Evolutionary conservation across 495 filamentous ascomycete genomes (phyloP), one percentile per base, ranked within the genome.

Genomic region (Aspergillus sclerotiicarbonarius): DNA sequence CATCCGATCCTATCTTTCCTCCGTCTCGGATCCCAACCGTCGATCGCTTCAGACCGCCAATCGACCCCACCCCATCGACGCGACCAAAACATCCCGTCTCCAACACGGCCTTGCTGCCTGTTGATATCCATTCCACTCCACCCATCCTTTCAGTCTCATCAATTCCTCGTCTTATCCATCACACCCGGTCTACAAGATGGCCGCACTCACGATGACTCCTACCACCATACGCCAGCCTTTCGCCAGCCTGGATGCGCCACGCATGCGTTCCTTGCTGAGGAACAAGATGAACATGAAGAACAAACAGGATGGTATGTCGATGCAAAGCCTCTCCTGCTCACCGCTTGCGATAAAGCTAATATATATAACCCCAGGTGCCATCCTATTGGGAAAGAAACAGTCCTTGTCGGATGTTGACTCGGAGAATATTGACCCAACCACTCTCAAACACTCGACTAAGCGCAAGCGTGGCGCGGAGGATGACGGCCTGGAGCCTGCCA

Each of bases 371-470:
- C 41, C 49, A 73, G 71, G 67, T 53, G 54, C 63, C 50, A 52
- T 66, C 21, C 25, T 73, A 13, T 62, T 64, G 19, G 56, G 59
- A 57, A 73, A 74, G 54, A 67, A 58, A 62, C 72, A 65, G 25
- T 73, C 77, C 52, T 77, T 82, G 56, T 75, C 83, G 31, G 76
- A 82, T 16, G 75, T 78, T 54, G 84, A 96, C 67, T 71, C 80
- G 8, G 91, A 97, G 76, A 97, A 96, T 65, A 79, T 95, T 59
- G 90, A 92, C 64, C 92, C 92, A 0, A 57, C 74, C 21, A 66
- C 82, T 55, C 84, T 85, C 65, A 81, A 72, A 39, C 76, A 78
- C 12, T 80, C 90, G 21, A 88, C 83, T 18, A 96, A 95, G 75
- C 83, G 82, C 50, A 77, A 77, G 50, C 80, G 80, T 60, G 66